A percentile compares a stretch with the other conserved stretches of the same genome.
Evolutionary conservation across 306 rosid genomes (phyloP).

Genomic region (Fragaria iinumae): DNA sequence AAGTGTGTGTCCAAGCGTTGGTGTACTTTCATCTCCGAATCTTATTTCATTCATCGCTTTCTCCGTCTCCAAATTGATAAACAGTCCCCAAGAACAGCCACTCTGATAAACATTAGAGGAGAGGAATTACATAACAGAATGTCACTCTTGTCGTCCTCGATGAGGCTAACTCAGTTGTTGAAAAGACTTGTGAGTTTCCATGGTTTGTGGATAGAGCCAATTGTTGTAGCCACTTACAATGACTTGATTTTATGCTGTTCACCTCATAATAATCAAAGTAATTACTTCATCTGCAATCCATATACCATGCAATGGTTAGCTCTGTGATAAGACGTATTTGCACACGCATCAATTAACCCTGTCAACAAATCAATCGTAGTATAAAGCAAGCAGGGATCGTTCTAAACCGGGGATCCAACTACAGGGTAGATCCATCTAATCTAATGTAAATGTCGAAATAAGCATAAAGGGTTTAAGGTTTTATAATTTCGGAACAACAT

Average conservation of each 20-base stretch:
- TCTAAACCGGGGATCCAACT: no score
- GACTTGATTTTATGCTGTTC: not conserved
- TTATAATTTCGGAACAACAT: no score
- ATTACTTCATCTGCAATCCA: not conserved
- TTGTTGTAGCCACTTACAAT: not conserved
- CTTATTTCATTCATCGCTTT: not conserved
- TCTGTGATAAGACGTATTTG: no score
- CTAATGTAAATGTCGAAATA: no score
- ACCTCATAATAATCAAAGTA: no score
- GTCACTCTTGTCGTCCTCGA: not conserved
- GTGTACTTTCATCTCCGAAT: not conserved
- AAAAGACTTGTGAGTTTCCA: not conserved
- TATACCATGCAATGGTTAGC: not conserved
- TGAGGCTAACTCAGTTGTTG: not conserved
- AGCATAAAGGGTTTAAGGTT: no score
- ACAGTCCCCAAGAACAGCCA: not conserved
- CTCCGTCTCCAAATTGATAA: not conserved
- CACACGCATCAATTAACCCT: no score
- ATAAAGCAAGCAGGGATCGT: no score
- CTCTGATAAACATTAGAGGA: not conserved
- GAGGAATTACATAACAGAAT: not conserved
- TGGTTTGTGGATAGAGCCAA: not conserved
- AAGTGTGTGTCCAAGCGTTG: constrained; percentile 2
- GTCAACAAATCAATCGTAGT: no score
- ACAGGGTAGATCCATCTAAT: no score